Evolutionary conservation across 768 basidiomycete species (phyloP), one percentile per base, ranked within the genome.

Genomic region (Hortiboletus campestris): DNA sequence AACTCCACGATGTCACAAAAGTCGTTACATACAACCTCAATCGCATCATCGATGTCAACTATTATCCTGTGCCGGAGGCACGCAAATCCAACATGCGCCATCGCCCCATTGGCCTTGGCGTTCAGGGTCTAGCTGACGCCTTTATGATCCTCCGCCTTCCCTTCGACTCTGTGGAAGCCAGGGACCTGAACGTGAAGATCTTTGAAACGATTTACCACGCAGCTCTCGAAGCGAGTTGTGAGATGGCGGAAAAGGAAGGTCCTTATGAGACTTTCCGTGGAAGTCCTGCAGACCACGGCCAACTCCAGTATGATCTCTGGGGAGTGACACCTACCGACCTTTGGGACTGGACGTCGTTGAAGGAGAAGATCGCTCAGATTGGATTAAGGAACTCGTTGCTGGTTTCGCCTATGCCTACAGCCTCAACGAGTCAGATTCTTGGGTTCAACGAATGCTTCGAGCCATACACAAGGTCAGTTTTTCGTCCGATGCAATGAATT

Each of bases 371-470:
- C 51, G 84, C 84, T 17, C 76, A 80, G 63, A 80, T 82, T 65
- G 96, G 96, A 52, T 73, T 98, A 52, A 76, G 94, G 59, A 98
- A 98, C 77, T 95, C 96, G 31, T 78, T 98, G 17, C 77, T 98
- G 13, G 76, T 91, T 57, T 87, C 96, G 0, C 96, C 96, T n/a
- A 99, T 99, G 97, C 97, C 97, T 1, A 99, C 97, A 32, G 97
- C 97, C 1, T 96, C 94, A 22, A 99, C 97, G 3, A 94, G 91
- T 73, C 97, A 98, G 76, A 99, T 99, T 65, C 81, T 98, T 48
- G 97, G 97, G 41, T 90, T 90, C 79, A 99, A 98, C 72, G 97
- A 98, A 66, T 98, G 96, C 75, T 98, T 99, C 72, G 97, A 99
- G 75, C 94, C 97, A 1, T 99, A 98, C 74, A 98, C 96, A 0